Conservation (phyloP, 2,329 filamentous ascomycete species). For the Ambrosiella beaveri region DNA sequence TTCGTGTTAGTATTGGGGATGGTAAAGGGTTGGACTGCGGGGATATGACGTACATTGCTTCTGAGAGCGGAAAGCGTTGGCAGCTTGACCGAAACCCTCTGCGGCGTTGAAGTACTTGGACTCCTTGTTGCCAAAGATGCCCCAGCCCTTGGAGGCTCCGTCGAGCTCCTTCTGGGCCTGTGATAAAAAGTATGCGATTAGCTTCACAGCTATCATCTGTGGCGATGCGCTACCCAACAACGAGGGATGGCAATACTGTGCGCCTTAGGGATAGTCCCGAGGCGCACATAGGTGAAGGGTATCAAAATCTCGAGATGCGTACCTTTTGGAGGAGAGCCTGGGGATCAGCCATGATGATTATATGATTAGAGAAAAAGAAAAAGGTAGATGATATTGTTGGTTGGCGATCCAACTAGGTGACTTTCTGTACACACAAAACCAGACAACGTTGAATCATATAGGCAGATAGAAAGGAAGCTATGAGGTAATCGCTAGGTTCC, state of each 20-base stretch:
- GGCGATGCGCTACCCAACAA: neutral
- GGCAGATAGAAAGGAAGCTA: no score
- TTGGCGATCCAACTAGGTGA: no score
- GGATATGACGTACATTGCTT: constrained; percentile 48
- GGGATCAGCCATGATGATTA: constrained; percentile 33
- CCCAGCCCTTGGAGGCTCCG: constrained; percentile 64
- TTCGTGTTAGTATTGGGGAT: neutral
- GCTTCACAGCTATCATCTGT: neutral
- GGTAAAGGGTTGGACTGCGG: neutral
- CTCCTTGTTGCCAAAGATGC: constrained; percentile 69
- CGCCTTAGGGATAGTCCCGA: no score
- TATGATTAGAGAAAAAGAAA: neutral
- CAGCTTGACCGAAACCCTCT: constrained; percentile 74
- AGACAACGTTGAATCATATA: no score
- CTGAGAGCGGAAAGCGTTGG: constrained; percentile 80
- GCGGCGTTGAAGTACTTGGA: constrained; percentile 85
- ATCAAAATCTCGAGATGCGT: constrained; percentile 12
- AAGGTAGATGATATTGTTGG: neutral
- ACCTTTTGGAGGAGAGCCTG: constrained; percentile 67
- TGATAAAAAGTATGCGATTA: neutral
- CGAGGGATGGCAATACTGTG: no score
- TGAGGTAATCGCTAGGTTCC: no score
- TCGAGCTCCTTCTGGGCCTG: constrained; percentile 76
- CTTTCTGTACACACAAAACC: no score
- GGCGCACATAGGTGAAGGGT: neutral